phyloP scores from a whole-genome alignment of 495 filamentous ascomycete genomes.

The Aspergillus bertholletiae region DNA sequence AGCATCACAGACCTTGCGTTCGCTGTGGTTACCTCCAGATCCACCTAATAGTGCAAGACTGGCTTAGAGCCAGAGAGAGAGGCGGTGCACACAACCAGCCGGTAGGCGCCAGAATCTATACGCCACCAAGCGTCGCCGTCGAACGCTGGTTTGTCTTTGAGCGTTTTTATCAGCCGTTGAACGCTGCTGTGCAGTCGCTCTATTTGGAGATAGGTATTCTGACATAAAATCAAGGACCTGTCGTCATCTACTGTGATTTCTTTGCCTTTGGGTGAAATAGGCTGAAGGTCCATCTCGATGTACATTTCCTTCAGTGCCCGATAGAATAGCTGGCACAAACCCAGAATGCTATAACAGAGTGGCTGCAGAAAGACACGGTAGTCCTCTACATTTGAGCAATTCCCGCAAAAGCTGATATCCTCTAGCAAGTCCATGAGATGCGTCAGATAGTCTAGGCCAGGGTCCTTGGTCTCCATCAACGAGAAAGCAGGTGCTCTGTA shows the following conservation, averaged over 20 bases:
- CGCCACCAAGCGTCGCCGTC: constrained; percentile 3
- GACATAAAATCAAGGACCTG: background rate
- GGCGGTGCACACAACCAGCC: background rate
- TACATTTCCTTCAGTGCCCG: background rate
- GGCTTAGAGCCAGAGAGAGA: background rate
- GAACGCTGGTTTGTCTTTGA: background rate
- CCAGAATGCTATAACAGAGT: constrained; percentile 1
- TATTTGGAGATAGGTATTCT: background rate
- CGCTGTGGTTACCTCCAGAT: background rate
- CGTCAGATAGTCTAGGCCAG: background rate
- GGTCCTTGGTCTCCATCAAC: background rate
- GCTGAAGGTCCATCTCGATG: background rate
- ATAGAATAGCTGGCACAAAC: background rate
- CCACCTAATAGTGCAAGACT: background rate
- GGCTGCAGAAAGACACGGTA: background rate
- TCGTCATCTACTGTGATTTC: background rate
- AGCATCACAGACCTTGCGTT: too few species aligned
- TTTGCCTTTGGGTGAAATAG: background rate
- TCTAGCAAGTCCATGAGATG: background rate
- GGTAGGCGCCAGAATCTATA: background rate
- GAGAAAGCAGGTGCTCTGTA: background rate
- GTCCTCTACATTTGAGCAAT: background rate
- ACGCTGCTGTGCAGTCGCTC: background rate
- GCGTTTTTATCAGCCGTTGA: background rate
- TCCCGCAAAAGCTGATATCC: constrained; percentile 4